A percentile compares a stretch with the other conserved stretches of the same genome.
These are phyloP conservation scores for Fusarium xyrophilum DNA, from an alignment of 2,329 filamentous ascomycete genomes.

Conservation along the genomic window DNA sequence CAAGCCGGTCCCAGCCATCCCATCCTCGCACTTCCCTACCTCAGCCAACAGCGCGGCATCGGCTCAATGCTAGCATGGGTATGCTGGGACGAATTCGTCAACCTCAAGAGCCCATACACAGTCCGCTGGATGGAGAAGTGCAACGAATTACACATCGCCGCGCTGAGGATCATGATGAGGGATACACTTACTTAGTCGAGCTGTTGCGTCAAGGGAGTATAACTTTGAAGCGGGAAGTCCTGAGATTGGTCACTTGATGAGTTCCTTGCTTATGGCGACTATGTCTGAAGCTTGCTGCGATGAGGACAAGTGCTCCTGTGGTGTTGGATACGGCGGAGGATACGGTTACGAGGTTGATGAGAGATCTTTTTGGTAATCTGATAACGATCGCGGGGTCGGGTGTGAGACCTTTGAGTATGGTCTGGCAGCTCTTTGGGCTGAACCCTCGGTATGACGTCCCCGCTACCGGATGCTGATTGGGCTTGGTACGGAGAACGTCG, in stretches of 20 bases:
- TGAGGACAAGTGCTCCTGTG: constrained; percentile 1
- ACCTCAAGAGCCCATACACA: constrained; percentile 6
- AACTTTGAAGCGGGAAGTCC: neutral
- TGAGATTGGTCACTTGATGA: constrained; percentile 16
- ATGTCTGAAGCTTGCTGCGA: constrained; percentile 9
- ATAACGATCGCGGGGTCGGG: constrained; percentile 16
- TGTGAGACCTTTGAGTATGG: constrained; percentile 13
- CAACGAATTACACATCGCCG: constrained; percentile 8
- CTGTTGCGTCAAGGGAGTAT: neutral
- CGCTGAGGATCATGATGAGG: constrained; percentile 9
- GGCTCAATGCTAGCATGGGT: constrained; percentile 19
- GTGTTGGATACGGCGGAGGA: constrained; percentile 5
- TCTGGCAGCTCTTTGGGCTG: constrained; percentile 6
- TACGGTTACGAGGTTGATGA: constrained; percentile 5
- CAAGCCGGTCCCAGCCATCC: constrained; percentile 1
- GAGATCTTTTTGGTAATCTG: constrained; percentile 6
- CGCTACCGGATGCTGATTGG: neutral
- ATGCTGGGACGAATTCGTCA: constrained; percentile 21
- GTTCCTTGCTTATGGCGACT: constrained; percentile 13
- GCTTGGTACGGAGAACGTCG: constrained; percentile 16
- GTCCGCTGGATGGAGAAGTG: constrained; percentile 25
- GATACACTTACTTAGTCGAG: neutral
- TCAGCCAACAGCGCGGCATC: neutral
- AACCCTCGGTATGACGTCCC: constrained; percentile 6
- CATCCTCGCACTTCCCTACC: constrained; percentile 3